Evolutionary conservation across 2,329 filamentous ascomycete species (phyloP), one percentile per base, ranked within the genome.

Genomic region (Ophiostoma sp.): DNA sequence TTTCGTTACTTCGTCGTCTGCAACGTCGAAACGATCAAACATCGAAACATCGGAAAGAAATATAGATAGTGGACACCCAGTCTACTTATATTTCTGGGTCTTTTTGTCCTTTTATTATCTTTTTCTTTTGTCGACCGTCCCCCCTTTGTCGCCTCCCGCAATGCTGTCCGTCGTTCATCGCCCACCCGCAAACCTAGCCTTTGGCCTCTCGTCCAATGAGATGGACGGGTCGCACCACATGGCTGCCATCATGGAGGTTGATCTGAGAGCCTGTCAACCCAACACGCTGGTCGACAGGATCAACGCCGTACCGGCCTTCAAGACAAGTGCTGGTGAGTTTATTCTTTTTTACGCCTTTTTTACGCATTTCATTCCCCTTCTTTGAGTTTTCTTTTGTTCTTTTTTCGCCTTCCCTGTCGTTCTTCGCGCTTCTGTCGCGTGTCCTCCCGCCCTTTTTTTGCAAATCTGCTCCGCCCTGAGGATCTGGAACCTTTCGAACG

Each of bases 311-410:
- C 88, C 88, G 2, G 88, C 85, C 42, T 81, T 90, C 71, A 88
- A 86, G 78, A 88, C 87, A 75, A 89, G 88, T 79, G 85, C 88
- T 79, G 88, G 88, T 90, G 80, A 86, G 88, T 74, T 64, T 69
- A 71, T 72, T 76, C 70, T 55, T 75, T 76, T 50, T 68, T 22
- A 57, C 5, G 28, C 31, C 52, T 63, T 70, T 70, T 50, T 15
- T 28, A 17, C 66, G 28, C 50, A 33, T 36, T 15, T 73, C n/a
- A 17, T 61, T 59, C n/a, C 61, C 61, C 36, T 73, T 57, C 71
- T 64, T 9, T 31, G 22, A 45, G n/a, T 61, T 64, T 42, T 72
- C 19, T 28, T 61, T 70, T 59, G n/a, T 55, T 55, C 57, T 12
- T 69, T 66, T 61, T 33, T 69, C 70, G n/a, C n/a, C 50, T 39